Evolutionary conservation across 2,329 filamentous ascomycete species (phyloP).

Genomic region (Trichoderma koningii): DNA sequence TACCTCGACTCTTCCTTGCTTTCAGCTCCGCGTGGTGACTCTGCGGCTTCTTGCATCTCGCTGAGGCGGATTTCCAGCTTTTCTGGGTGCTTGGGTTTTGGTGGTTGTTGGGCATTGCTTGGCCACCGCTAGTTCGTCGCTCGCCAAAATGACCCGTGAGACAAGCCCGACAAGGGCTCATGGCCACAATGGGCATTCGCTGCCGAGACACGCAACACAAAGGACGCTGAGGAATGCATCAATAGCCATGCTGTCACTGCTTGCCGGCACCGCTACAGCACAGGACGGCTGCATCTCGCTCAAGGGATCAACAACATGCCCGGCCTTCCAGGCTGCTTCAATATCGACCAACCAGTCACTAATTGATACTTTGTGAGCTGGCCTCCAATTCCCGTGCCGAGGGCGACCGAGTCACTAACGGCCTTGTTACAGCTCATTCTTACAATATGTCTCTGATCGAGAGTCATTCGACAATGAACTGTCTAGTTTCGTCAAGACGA

Average conservation of each 20-base stretch:
- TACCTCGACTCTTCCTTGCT: background rate
- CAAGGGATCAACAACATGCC: slow-evolving; percentile 67
- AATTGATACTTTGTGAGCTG: slow-evolving; percentile 48
- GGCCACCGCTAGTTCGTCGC: slow-evolving; percentile 14
- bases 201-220: slow-evolving; percentile 28
- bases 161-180: slow-evolving; percentile 26
- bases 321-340: slow-evolving; percentile 71
- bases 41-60: background rate
- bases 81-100: background rate
- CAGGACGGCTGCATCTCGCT: slow-evolving; percentile 64
- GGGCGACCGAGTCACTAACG: slow-evolving; percentile 28
- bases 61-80: background rate
- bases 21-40: background rate
- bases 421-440: slow-evolving; percentile 67
- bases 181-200: background rate
- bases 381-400: slow-evolving; percentile 52
- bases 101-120: background rate
- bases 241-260: slow-evolving; percentile 35
- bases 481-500: slow-evolving; percentile 68
- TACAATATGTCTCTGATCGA: slow-evolving; percentile 75
- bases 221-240: slow-evolving; percentile 31
- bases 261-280: slow-evolving; percentile 42
- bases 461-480: slow-evolving; percentile 77
- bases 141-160: slow-evolving; percentile 19
- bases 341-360: slow-evolving; percentile 65